A percentile compares a stretch with the other conserved stretches of the same genome.
Evolutionary conservation across 2,329 filamentous ascomycete species (phyloP).

Genomic region (Beauveria bassiana): DNA sequence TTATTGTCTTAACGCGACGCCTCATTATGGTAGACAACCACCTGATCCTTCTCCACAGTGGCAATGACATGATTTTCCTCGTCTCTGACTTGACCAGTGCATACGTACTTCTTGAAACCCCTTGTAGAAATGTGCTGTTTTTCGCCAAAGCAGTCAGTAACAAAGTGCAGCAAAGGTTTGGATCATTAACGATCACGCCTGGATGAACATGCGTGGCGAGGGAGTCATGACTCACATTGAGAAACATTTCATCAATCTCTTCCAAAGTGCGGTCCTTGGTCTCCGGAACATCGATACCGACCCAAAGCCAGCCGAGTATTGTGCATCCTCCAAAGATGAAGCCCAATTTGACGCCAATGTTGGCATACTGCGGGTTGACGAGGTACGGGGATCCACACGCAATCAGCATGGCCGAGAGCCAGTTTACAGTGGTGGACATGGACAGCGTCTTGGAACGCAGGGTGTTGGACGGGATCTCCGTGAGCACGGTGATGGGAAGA

Average conservation of each 20-base stretch:
- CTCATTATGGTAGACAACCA: no score
- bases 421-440: neutral
- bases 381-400: neutral
- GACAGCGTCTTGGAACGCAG: neutral
- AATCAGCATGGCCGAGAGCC: neutral
- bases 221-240: neutral
- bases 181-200: no score
- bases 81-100: neutral
- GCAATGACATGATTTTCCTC: neutral
- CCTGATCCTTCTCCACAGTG: neutral
- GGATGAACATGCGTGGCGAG: no score
- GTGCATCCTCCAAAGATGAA: neutral
- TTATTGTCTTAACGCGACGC: no score
- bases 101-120: neutral
- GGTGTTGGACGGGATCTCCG: neutral
- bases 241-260: neutral
- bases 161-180: neutral
- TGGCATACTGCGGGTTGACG: neutral
- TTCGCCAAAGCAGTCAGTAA: neutral
- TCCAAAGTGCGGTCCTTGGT: neutral
- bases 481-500: neutral
- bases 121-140: neutral
- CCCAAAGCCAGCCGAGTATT: neutral
- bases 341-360: neutral
- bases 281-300: neutral